Base-by-base conservation (phyloP, 2,329 filamentous ascomycete genomes). In the Scleromitrula shiraiana region DNA sequence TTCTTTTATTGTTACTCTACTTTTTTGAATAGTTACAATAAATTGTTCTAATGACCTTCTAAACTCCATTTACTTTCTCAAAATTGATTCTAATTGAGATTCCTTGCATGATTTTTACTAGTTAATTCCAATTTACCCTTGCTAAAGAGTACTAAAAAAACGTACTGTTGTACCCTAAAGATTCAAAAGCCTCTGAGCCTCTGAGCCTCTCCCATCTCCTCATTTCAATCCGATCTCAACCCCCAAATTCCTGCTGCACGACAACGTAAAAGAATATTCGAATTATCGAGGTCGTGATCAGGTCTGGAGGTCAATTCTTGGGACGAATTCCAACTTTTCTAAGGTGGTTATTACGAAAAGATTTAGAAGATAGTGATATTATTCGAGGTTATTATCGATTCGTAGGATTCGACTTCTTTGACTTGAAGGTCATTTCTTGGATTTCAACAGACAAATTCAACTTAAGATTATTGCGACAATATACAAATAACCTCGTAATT, bases 231-330 rank as follows among this genome's bases (percentile, higher is more conserved):
- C 29, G 36, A 35, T 43, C 41, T 26, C 29, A 43, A 26, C 41
- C 41, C 23, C 26, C 41, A 19, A 14, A 30, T 40, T 24, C n/a
- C 36, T 32, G 35, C 36, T 46, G 35, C 43, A 41, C 43, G 23
- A 40, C 43, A 30, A 33, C 23, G 17, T 35, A 30, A 32, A n/a
- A n/a, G n/a, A n/a, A n/a, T n/a, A n/a, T n/a, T n/a, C 35, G 17
- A 40, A 14, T 14, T 29, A 30, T 23, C n/a, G 19, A 46, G 9
- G 43, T 33, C 43, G 43, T 46, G 43, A 40, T 23, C 43, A 30
- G 29, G n/a, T 40, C 23, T 46, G n/a, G 35, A 46, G 14, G 12
- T 7, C 30, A 23, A n/a, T 32, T 26, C 7, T 29, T 32, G 20
- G 26, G 43, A 40, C 26, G 19, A 41, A 20, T 17, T n/a, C n/a